phyloP scores from a whole-genome alignment of 2,329 filamentous ascomycete genomes.

The Venturia carpophila region DNA sequence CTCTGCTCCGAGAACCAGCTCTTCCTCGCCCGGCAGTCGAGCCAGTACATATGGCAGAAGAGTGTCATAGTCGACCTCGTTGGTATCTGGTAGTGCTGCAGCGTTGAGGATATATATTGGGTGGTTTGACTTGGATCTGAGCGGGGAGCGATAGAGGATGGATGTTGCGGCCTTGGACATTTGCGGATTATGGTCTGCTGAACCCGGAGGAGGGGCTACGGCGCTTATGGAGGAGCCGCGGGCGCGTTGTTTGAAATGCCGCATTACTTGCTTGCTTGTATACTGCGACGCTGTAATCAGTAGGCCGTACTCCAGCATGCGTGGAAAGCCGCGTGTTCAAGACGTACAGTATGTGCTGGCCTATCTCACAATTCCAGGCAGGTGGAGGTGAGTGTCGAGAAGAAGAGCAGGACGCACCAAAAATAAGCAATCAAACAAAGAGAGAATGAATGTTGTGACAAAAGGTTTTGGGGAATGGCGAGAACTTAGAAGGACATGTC shows the following conservation, averaged over 20 bases:
- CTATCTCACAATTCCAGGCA: neutral
- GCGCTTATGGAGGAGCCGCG: constrained; percentile 39
- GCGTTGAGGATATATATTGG: constrained; percentile 49
- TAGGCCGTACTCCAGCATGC: neutral
- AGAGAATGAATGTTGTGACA: neutral
- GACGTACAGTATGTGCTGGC: neutral
- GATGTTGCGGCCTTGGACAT: constrained; percentile 44
- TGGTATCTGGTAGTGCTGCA: constrained; percentile 48
- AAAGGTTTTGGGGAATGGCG: neutral
- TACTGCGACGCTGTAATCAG: neutral
- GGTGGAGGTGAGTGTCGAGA: neutral
- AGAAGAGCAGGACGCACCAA: neutral
- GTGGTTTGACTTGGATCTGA: constrained; percentile 41
- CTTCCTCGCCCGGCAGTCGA: constrained; percentile 47
- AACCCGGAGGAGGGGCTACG: constrained; percentile 39
- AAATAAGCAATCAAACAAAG: neutral
- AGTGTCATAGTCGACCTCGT: constrained; percentile 46
- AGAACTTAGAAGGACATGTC: too few relatives aligned
- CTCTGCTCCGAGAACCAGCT: constrained; percentile 44
- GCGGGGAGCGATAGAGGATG: constrained; percentile 47
- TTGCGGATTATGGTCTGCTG: constrained; percentile 40
- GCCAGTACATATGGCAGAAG: constrained; percentile 49
- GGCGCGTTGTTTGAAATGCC: constrained; percentile 22
- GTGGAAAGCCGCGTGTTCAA: neutral
- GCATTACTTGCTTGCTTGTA: constrained; percentile 3